Evolutionary conservation across 1,139 yeast species (phyloP).

Genomic region (Blastobotrys indianensis): DNA sequence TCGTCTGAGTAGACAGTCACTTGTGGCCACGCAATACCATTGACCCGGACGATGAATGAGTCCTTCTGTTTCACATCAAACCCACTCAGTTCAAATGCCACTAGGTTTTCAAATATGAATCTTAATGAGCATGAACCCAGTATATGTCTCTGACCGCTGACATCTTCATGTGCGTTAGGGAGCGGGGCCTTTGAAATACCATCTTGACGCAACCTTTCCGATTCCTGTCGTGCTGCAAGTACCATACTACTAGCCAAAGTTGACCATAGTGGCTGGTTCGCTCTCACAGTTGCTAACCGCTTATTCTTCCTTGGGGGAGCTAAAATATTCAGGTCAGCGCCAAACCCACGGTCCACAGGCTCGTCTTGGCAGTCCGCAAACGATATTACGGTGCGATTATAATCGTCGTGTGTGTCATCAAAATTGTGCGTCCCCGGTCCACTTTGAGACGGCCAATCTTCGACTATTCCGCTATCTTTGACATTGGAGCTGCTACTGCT

Average conservation of each 20-base stretch:
- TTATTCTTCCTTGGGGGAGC: slow-evolving; percentile 21
- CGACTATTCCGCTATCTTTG: neutral
- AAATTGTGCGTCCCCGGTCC: neutral
- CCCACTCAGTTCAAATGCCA: slow-evolving; percentile 28
- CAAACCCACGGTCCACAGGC: slow-evolving; percentile 7
- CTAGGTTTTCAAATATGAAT: slow-evolving; percentile 30
- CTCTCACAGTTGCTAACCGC: slow-evolving; percentile 26
- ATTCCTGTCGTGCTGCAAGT: slow-evolving; percentile 33
- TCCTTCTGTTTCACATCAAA: slow-evolving; percentile 19
- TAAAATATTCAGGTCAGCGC: slow-evolving; percentile 9
- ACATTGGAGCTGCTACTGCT: neutral
- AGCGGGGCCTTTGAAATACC: neutral
- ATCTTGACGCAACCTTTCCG: slow-evolving; percentile 13
- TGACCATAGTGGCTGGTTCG: slow-evolving; percentile 35
- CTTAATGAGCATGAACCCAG: slow-evolving; percentile 23
- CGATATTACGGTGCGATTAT: slow-evolving; percentile 4
- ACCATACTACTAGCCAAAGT: slow-evolving; percentile 34
- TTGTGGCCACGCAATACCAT: slow-evolving; percentile 36
- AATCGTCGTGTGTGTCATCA: slow-evolving; percentile 3
- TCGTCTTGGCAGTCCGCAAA: slow-evolving; percentile 7
- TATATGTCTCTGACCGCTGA: slow-evolving; percentile 4
- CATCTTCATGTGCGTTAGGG: slow-evolving; percentile 3
- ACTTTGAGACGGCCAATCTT: no score
- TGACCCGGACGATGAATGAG: slow-evolving; percentile 28
- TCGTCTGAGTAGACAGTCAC: slow-evolving; percentile 24